Evolutionary conservation across 1,284 basidiomycete genomes (phyloP).

Genomic region (Naganishia sp.): DNA sequence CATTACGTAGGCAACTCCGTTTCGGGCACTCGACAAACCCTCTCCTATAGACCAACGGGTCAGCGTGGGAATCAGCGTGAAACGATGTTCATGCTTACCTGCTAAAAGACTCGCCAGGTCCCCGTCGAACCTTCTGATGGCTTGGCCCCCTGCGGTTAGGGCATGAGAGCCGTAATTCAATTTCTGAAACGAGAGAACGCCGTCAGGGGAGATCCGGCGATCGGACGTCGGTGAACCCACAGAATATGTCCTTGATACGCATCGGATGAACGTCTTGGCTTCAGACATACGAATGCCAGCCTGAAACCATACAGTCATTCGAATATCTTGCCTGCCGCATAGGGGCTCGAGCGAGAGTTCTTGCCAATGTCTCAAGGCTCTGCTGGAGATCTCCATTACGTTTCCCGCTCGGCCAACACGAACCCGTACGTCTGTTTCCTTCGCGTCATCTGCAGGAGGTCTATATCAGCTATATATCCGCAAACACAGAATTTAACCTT

Average conservation of each 20-base stretch:
- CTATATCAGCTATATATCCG: background rate
- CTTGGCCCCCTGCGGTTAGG: conserved; percentile 5
- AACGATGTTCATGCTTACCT: background rate
- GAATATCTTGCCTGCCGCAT: conserved; percentile 18
- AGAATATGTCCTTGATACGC: conserved; percentile 7
- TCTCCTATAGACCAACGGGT: background rate
- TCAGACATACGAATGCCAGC: conserved; percentile 11
- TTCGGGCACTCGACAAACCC: background rate
- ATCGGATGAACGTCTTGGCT: conserved; percentile 14
- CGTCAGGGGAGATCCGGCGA: background rate
- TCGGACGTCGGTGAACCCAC: background rate
- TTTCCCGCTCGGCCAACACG: conserved; percentile 15
- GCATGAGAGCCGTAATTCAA: conserved; percentile 15
- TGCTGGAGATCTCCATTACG: conserved; percentile 17
- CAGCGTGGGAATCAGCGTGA: background rate
- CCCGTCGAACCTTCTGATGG: conserved; percentile 2
- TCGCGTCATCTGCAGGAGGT: background rate
- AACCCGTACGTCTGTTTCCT: conserved; percentile 8
- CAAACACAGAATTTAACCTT: too few relatives aligned
- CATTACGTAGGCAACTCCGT: conserved; percentile 7
- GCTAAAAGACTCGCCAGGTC: background rate
- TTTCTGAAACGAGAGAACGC: background rate
- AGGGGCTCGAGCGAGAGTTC: conserved; percentile 12
- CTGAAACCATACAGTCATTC: conserved; percentile 1
- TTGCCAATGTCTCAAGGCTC: conserved; percentile 1